Base-by-base conservation (phyloP, 164 flowering plant species). In the Taxillus chinensis region DNA sequence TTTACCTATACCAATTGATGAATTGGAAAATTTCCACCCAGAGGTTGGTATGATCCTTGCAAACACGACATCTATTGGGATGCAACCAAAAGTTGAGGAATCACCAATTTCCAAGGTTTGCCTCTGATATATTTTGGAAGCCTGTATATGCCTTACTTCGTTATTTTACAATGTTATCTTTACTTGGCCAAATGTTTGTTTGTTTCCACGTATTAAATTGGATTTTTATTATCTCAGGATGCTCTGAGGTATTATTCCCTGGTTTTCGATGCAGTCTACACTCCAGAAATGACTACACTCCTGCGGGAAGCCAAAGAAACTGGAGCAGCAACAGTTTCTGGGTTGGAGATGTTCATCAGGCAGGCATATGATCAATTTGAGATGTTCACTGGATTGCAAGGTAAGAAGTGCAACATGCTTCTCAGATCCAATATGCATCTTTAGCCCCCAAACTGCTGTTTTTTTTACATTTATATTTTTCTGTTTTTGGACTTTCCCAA, bases 211-310 rank as follows among this genome's bases (percentile, higher is more conserved):
- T 2, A 11, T 48, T 7, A 48, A 48, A 48, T 10, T 41, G 54
- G 39, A 27, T 15, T 6, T 12, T 70, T 64, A 64, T 66, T 73
- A 14, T 15, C 10, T 5, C 96, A 95, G 98, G 69, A 80, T 60
- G 95, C 85, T 49, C 76, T 95, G 68, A 71, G 66, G 50, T 57
- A 65, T 27, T 95, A 95, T 52, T 66, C 84, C 5, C 77, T 91
- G 62, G 98, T 89, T 40, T 95, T 95, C 17, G 98, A 95, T 77
- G 96, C 96, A 13, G 84, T 95, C 42, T 95, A 95, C 78, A 87
- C 98, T 8, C 99, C 99, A 1, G 89, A 81, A 82, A 73, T 82
- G 52, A 95, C 99, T 17, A 80, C 89, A 71, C 89, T 95, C 57
- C 65, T 91, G 74, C 74, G 73, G 45, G 99, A 95, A 81, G 96